Evolutionary conservation across 495 filamentous ascomycete genomes (phyloP), one percentile per base, ranked within the genome.

Genomic region (Diplogelasinospora grovesii): DNA sequence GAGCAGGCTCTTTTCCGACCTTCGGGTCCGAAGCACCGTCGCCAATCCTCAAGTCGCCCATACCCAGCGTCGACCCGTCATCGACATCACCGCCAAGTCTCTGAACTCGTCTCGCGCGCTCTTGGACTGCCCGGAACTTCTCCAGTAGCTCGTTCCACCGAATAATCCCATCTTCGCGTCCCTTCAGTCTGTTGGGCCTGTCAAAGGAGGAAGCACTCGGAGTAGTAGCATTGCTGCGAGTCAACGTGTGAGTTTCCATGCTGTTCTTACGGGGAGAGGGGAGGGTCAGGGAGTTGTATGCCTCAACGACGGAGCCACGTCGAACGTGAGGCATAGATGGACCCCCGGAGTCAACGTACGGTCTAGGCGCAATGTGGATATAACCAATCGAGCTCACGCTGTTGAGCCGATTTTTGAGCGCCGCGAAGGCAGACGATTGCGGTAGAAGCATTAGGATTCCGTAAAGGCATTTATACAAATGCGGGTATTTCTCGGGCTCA

Each of bases 391-490:
- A 89, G 70, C 84, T 89, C 44, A 97, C 93, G 64, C 85, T 92
- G 61, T 95, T 95, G 31, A 99, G 70, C 27, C 93, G 86, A 57
- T 99, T 99, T 55, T 96, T 99, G 19, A 99, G 71, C 2, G 89
- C 89, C 6, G 89, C 90, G 61, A 99, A 99, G 8, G 93, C 93
- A 21, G 89, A 90, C 16, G 88, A 95, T 62, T 99, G 93, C 2
- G 93, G 93, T 10, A 99, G 77, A 30, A 99, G 82, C 93, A 99
- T 99, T 39, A 99, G 70, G 8, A 99, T 74, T 22, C 93, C 93
- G 54, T 96, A 99, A 9, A 99, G 80, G 61, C 90, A 97, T 69
- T 99, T 99, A 67, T 99, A 97, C 2, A 99, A 73, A 56, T 94
- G 85, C 8, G 93, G 93, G 45, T 92, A 92, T 63, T 83, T 86